Evolutionary conservation across 73 alveolate species (phyloP).

Genomic region (Halteria grandinella): DNA sequence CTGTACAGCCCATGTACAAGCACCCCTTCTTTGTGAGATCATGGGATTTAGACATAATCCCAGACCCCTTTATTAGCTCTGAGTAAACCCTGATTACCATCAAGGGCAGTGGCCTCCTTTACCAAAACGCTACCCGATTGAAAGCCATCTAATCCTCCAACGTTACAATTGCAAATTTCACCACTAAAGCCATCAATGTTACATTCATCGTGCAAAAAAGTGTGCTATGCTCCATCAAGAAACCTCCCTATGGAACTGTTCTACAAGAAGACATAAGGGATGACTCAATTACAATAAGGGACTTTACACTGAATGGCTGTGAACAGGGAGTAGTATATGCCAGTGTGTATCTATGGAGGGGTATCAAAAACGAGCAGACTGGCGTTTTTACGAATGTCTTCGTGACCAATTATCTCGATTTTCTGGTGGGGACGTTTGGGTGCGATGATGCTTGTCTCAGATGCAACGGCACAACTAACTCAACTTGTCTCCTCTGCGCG

Average conservation of each 20-base stretch:
- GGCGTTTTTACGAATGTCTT: constrained; percentile 11
- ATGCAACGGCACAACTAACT: constrained; percentile 26
- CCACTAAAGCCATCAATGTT: constrained; percentile 30
- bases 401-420: constrained; percentile 22
- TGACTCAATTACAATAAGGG: constrained; percentile 18
- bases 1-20: constrained; percentile 3
- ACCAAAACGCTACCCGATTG: constrained; percentile 20
- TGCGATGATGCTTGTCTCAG: constrained; percentile 44
- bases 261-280: constrained; percentile 1
- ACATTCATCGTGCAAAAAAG: constrained; percentile 19
- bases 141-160: not conserved
- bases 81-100: not conserved
- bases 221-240: not conserved
- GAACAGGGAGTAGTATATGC: constrained; percentile 31
- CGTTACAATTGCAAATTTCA: constrained; percentile 28
- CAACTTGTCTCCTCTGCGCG: constrained; percentile 22
- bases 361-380: constrained; percentile 23
- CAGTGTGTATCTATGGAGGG: constrained; percentile 18
- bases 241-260: constrained; percentile 54
- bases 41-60: constrained; percentile 8
- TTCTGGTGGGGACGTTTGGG: constrained; percentile 41
- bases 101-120: constrained; percentile 25
- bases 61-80: constrained; percentile 7
- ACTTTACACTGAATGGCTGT: constrained; percentile 31
- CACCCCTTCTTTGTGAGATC: constrained; percentile 51